Base-by-base conservation (phyloP, 805 yeast genomes). In the Myxozyma kluyveri region DNA sequence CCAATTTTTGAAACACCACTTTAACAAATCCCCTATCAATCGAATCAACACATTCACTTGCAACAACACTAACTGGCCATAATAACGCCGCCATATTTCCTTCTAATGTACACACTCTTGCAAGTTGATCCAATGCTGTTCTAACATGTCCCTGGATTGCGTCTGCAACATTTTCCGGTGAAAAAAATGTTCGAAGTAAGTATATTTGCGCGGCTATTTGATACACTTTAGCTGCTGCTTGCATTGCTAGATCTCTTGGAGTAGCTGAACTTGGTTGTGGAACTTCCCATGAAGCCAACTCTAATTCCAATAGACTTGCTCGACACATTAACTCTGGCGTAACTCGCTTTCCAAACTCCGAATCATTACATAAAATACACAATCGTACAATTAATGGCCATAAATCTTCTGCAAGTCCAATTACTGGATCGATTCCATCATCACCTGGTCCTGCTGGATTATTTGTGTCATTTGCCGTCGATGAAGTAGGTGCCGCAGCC, bases 311-410 rank as follows among this genome's bases (percentile, higher is more conserved):
- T n/a, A 56, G 46, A n/a, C 48, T 42, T n/a, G 58, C 58, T 14
- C 52, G 52, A 26, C 49, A 41, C 24, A 39, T 33, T 19, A 45
- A 14, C 17, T 56, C 60, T 18, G 58, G 46, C 10, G 49, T 53
- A 35, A 49, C 10, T 6, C 33, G n/a, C 22, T 32, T n/a, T n/a
- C 60, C 60, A 39, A 56, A 56, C 4, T 53, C 42, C 18, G 54
- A 47, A 21, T 56, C 54, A 39, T 56, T 56, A 52, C 60, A 56
- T 3, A 56, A 45, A 35, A 53, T 45, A 39, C 54, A 52, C 14
- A 56, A 37, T 5, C 60, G 57, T 3, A 56, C 58, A n/a, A 56
- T 39, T 10, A 56, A 41, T 18, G 60, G 60, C 60, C 60, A 56
- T 7, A 56, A 38, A 22, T 45, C 54, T n/a, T 44, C 50, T 4